These are phyloP conservation scores for Gynochthodes officinalis DNA, from an alignment of 257 asterid species.

Conservation along the genomic window DNA sequence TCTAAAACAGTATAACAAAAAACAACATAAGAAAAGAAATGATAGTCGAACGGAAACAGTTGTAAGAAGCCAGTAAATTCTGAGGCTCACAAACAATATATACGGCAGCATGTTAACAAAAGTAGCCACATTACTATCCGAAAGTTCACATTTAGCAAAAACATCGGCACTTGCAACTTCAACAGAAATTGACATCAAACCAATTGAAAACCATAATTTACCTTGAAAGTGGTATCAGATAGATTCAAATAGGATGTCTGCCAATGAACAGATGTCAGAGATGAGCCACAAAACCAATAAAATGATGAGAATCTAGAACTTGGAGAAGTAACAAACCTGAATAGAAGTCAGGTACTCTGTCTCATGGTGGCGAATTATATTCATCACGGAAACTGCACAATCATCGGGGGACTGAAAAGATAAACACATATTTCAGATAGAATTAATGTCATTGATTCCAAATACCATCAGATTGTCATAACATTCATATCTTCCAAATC, in stretches of 20 bases:
- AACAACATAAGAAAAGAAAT: not conserved
- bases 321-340: conserved; percentile 46
- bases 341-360: conserved; percentile 75
- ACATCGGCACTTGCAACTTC: not conserved
- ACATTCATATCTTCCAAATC: not conserved
- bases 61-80: not conserved
- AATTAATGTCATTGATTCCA: conserved; percentile 1
- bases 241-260: conserved; percentile 75
- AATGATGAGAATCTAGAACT: not conserved
- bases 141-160: not conserved
- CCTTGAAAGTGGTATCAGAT: conserved; percentile 98
- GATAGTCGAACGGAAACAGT: too few species aligned
- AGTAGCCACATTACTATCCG: not conserved
- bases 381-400: conserved; percentile 62
- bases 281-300: conserved; percentile 4
- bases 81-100: not conserved
- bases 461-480: not conserved
- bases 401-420: conserved; percentile 79
- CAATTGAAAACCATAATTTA: conserved; percentile 23
- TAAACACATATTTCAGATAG: conserved; percentile 21
- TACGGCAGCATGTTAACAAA: not conserved
- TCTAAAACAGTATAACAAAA: not conserved
- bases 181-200: not conserved
- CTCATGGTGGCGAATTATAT: conserved; percentile 86
- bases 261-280: conserved; percentile 24